phyloP scores from a whole-genome alignment of 1,284 basidiomycete genomes.

The Sphaerobolus stellatus region DNA sequence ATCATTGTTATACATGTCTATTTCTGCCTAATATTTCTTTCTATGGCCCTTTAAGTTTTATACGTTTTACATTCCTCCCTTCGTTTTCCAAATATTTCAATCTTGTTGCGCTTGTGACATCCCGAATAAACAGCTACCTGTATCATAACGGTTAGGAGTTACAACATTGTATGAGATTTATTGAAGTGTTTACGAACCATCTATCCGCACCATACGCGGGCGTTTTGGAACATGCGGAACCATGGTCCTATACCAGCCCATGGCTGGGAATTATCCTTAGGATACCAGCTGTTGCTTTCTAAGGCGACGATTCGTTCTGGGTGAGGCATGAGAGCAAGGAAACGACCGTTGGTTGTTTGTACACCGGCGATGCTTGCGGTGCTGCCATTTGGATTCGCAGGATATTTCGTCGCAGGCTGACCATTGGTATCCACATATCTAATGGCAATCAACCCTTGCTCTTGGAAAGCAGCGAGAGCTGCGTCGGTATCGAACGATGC shows the following conservation, averaged over 20 bases:
- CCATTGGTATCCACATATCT: slow-evolving; percentile 78
- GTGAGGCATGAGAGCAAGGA: slow-evolving; percentile 96
- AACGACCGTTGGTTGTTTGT: slow-evolving; percentile 81
- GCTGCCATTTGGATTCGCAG: slow-evolving; percentile 95
- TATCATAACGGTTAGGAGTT: no score
- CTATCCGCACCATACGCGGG: slow-evolving; percentile 43
- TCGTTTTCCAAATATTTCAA: no score
- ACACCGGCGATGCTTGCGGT: slow-evolving; percentile 87
- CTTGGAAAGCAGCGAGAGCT: slow-evolving; percentile 44
- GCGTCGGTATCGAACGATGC: slow-evolving; percentile 60
- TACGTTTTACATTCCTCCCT: not conserved
- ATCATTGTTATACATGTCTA: not conserved
- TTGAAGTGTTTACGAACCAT: no score
- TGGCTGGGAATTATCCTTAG: slow-evolving; percentile 49
- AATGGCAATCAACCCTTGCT: slow-evolving; percentile 59
- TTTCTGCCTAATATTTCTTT: not conserved
- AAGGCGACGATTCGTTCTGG: slow-evolving; percentile 78
- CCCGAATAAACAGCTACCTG: no score
- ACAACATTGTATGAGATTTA: no score
- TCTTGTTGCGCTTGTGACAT: no score
- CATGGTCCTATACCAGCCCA: slow-evolving; percentile 84
- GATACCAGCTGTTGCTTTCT: slow-evolving; percentile 88
- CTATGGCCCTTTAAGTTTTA: not conserved
- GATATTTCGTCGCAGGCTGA: slow-evolving; percentile 71
- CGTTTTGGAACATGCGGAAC: slow-evolving; percentile 95